phyloP scores from a whole-genome alignment of 768 basidiomycete species.

The Brasilioporus rufonigricans region DNA sequence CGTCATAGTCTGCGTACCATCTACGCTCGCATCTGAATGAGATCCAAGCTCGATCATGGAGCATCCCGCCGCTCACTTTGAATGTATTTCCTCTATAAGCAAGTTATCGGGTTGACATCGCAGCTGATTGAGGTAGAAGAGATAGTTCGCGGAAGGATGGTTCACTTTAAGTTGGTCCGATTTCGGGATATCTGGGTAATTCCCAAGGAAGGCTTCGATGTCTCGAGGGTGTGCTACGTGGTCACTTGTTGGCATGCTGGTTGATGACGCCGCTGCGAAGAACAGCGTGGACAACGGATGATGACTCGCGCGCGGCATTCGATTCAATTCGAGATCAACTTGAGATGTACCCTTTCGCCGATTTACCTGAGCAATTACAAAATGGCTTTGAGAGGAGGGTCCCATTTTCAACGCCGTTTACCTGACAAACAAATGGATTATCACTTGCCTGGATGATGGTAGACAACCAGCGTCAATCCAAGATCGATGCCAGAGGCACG shows the following conservation, averaged over 20 bases:
- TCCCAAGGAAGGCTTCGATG: constrained; percentile 24
- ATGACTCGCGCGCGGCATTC: not conserved
- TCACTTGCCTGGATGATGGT: constrained; percentile 4
- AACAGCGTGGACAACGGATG: constrained; percentile 12
- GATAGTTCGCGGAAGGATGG: constrained; percentile 42
- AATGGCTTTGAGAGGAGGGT: not conserved
- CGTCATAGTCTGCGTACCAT: constrained; percentile 62
- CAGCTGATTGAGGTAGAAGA: constrained; percentile 58
- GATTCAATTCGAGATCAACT: constrained; percentile 1
- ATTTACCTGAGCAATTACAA: not conserved
- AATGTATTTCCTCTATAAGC: constrained; percentile 61
- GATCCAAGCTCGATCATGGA: not conserved
- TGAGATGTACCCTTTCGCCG: not conserved
- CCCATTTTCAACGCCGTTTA: not conserved
- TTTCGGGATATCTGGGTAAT: constrained; percentile 18
- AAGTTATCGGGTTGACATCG: constrained; percentile 62
- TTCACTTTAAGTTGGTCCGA: constrained; percentile 6
- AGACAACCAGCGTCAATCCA: not conserved
- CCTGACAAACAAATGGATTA: not conserved
- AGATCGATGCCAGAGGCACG: not conserved
- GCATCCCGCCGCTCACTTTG: constrained; percentile 39
- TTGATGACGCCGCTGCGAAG: not conserved
- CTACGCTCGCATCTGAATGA: constrained; percentile 34
- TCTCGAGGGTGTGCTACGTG: constrained; percentile 17
- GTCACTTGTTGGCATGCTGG: constrained; percentile 15